Evolutionary conservation across 129 eudicot genomes (phyloP), one percentile per base, ranked within the genome.

Genomic region (Ambrosia artemisiifolia): DNA sequence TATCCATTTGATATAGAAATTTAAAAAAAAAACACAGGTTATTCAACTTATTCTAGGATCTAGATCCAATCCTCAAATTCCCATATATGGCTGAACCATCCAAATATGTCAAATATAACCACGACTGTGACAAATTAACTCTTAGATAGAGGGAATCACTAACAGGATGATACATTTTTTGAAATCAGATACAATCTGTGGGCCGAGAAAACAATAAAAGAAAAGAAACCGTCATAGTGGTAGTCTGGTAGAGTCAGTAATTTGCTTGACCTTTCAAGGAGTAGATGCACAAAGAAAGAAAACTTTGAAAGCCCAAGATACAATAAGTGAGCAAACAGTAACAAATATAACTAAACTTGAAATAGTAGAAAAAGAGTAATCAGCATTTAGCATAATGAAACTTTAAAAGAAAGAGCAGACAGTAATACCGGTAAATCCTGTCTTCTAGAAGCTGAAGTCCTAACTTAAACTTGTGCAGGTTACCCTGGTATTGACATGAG

Each of bases 361-460:
- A 24, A 13, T 56, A 38, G 18, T 19, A 63, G 40, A 38, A 7
- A 7, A 55, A 11, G 11, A 17, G 19, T 48, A 57, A 48, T 36
- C 59, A 30, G 32, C 54, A 56, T 35, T 51, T 59, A 44, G 44
- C 44, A 42, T 33, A 18, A 49, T 60, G 19, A 63, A 2, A 18
- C n/a, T 1, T 10, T 6, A 34, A 55, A 17, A 49, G n/a, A 24
- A 13, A 32, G 65, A 35, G 74, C 5, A 42, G 44, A 28, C 11
- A 33, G 61, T 42, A 67, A 14, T 75, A 95, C 99, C 99, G 75
- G 69, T 95, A 95, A 28, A 95, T 85, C 63, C 99, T 91, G 83
- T 95, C 99, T 86, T 95, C 99, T 77, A 95, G 89, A 69, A 95
- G 83, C 78, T 95, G 96, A 83, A 95, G 96, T 73, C 97, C 99